Conservation (phyloP, 2,329 filamentous ascomycete species). For the Domatiomyces catenatus region DNA sequence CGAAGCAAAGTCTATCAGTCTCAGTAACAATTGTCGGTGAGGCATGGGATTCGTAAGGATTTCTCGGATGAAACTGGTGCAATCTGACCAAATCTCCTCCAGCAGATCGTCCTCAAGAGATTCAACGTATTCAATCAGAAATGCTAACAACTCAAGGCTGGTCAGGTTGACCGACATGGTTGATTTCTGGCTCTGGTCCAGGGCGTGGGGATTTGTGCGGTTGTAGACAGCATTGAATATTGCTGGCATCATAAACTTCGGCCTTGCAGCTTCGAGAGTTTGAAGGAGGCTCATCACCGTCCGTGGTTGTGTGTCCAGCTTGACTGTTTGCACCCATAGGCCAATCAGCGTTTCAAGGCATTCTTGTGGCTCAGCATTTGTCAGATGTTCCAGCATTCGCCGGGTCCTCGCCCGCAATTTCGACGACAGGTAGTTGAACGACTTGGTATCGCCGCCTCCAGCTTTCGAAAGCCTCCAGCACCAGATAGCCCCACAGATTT, state of each 20-base stretch:
- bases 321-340: slow-evolving; percentile 52
- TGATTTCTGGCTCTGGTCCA: slow-evolving; percentile 69
- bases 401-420: slow-evolving; percentile 81
- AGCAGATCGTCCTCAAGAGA: slow-evolving; percentile 93
- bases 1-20: slow-evolving; percentile 73
- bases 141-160: slow-evolving; percentile 71
- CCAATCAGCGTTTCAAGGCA: slow-evolving; percentile 83
- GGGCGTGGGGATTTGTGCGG: slow-evolving; percentile 65
- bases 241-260: slow-evolving; percentile 80
- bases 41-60: slow-evolving; percentile 87
- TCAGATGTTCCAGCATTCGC: slow-evolving; percentile 79
- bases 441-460: slow-evolving; percentile 54
- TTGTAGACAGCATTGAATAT: slow-evolving; percentile 95
- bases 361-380: slow-evolving; percentile 80
- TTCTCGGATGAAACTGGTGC: slow-evolving; percentile 77
- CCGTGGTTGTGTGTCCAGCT: slow-evolving; percentile 34
- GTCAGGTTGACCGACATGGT: slow-evolving; percentile 73
- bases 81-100: slow-evolving; percentile 96
- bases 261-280: slow-evolving; percentile 77
- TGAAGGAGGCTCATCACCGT: slow-evolving; percentile 69
- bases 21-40: slow-evolving; percentile 76
- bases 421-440: slow-evolving; percentile 78
- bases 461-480: slow-evolving; percentile 57
- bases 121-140: slow-evolving; percentile 76
- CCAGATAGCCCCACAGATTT: slow-evolving; percentile 88